These are phyloP conservation scores for Fusarium palustre DNA, from an alignment of 2,329 filamentous ascomycete species.

Conservation along the genomic window DNA sequence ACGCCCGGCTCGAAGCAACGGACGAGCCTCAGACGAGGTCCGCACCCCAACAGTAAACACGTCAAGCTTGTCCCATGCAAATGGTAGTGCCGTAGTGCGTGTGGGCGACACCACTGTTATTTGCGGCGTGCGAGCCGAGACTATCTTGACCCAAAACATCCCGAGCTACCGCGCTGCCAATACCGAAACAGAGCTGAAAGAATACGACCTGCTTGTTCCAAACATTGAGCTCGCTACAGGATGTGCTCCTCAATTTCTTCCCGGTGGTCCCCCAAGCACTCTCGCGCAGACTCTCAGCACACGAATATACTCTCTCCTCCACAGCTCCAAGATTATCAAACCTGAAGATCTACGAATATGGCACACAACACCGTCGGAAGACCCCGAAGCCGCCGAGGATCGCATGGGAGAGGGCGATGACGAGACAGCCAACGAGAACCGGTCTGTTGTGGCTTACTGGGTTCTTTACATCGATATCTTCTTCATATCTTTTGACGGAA, in stretches of 20 bases:
- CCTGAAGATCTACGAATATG: conserved; percentile 79
- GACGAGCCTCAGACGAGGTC: conserved; percentile 76
- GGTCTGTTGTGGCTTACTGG: conserved; percentile 86
- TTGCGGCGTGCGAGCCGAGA: conserved; percentile 89
- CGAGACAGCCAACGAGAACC: conserved; percentile 52
- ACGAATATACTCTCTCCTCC: conserved; percentile 79
- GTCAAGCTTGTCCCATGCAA: conserved; percentile 86
- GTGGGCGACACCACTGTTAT: conserved; percentile 94
- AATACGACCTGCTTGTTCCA: conserved; percentile 83
- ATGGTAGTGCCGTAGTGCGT: conserved; percentile 89
- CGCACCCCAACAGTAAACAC: conserved; percentile 82
- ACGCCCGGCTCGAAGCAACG: conserved; percentile 79
- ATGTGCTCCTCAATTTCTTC: conserved; percentile 85
- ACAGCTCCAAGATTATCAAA: conserved; percentile 75
- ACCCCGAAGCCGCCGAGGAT: conserved; percentile 56
- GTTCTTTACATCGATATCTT: conserved; percentile 94
- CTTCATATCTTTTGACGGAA: conserved; percentile 92
- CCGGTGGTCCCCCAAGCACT: conserved; percentile 82
- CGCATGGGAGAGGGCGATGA: conserved; percentile 54
- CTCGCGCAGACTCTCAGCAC: conserved; percentile 89
- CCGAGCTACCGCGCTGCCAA: conserved; percentile 69
- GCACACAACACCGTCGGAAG: conserved; percentile 65
- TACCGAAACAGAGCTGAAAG: conserved; percentile 62
- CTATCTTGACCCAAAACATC: conserved; percentile 80
- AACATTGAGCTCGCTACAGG: conserved; percentile 95